Evolutionary conservation across 2,329 filamentous ascomycete genomes (phyloP), one percentile per base, ranked within the genome.

Genomic region (Xylaria sp.): DNA sequence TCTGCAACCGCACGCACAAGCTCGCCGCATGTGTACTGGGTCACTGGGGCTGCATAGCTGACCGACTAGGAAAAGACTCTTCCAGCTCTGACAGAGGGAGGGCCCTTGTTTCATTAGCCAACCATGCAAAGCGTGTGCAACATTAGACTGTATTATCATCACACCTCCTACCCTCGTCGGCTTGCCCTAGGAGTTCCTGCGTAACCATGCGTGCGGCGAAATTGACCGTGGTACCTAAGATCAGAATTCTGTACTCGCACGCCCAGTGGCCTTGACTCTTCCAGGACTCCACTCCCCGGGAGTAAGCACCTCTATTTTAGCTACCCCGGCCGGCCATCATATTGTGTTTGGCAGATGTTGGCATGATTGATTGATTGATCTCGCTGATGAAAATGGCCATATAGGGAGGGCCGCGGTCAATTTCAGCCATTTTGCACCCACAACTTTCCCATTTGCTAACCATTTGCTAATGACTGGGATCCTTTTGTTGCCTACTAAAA

Each of bases 131-230:
- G 55, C 50, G 67, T 69, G 69, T 72, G 69, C 69, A 65, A 71
- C 71, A 27, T 61, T 64, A 58, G 62, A 60, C 57, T 60, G 55
- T 64, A 61, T 64, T 68, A 61, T 63, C 61, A 61, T 61, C 64
- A 65, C 61, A 56, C 55, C 53, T 55, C 50, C 45, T 39, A 34
- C 51, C 61, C 59, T 66, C 65, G 53, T 68, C 61, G 64, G 68
- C 53, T 51, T 67, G 59, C 42, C 42, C 56, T 71, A 50, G 64
- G 64, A 50, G 32, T 62, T 65, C 48, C 42, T 72, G 69, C 69
- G 65, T 71, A 71, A 72, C 70, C 66, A 64, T 34, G 61, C 65
- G 63, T 68, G 61, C 67, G 64, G 53, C 63, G 34, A 69, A 67
- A 58, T 61, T 51, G 68, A 64, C 51, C 51, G 47, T 64, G 59